These are phyloP conservation scores for Candida gigantensis DNA, from an alignment of 1,139 yeast species.

Conservation along the genomic window DNA sequence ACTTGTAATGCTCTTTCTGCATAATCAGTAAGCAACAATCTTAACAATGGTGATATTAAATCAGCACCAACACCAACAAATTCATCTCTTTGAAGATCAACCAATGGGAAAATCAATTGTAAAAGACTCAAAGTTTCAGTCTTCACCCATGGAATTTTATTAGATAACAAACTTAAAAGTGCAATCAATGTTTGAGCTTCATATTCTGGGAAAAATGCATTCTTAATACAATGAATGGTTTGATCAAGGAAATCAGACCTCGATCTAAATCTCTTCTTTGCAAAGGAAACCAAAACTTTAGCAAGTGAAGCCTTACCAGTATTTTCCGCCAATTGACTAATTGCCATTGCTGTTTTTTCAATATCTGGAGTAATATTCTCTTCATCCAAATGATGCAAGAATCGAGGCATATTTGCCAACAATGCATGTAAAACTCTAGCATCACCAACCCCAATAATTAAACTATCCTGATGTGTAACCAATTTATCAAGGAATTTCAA, in stretches of 20 bases:
- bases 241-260: constrained; percentile 87
- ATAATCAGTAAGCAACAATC: constrained; percentile 80
- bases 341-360: constrained; percentile 55
- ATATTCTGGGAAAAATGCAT: constrained; percentile 70
- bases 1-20: constrained; percentile 90
- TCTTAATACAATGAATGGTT: constrained; percentile 65
- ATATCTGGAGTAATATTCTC: constrained; percentile 54
- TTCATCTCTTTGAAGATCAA: constrained; percentile 76
- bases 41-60: constrained; percentile 81
- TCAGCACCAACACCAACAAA: constrained; percentile 94
- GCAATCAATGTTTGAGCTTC: constrained; percentile 77
- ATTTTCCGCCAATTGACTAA: constrained; percentile 62
- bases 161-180: constrained; percentile 75
- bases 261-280: constrained; percentile 78
- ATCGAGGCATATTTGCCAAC: constrained; percentile 80
- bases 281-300: constrained; percentile 72
- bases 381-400: constrained; percentile 72
- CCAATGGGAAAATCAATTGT: constrained; percentile 70
- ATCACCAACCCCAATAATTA: constrained; percentile 73
- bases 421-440: constrained; percentile 70
- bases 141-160: constrained; percentile 76
- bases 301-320: constrained; percentile 62
- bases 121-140: constrained; percentile 75
- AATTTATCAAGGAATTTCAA: constrained; percentile 72
- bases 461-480: constrained; percentile 67